These are phyloP conservation scores for Aspergillus aculeatus DNA, from an alignment of 2,329 filamentous ascomycete species.

Conservation along the genomic window DNA sequence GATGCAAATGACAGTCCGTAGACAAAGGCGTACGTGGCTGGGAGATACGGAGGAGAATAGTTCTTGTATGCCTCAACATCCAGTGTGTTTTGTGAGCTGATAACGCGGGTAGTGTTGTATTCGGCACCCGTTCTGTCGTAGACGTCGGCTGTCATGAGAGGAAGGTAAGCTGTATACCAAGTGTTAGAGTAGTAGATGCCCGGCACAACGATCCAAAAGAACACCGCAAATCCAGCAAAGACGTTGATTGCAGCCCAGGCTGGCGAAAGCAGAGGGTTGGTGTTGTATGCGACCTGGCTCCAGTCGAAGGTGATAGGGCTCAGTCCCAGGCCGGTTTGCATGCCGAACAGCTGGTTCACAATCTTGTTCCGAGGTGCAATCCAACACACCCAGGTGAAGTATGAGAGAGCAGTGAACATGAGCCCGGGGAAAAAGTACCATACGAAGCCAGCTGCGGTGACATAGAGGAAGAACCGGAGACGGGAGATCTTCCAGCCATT, in stretches of 20 bases:
- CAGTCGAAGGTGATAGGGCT: slow-evolving; percentile 36
- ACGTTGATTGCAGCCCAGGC: slow-evolving; percentile 36
- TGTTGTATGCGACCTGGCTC: slow-evolving; percentile 36
- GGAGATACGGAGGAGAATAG: slow-evolving; percentile 65
- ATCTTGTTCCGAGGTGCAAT: slow-evolving; percentile 48
- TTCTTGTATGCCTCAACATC: slow-evolving; percentile 59
- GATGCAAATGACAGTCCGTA: slow-evolving; percentile 65
- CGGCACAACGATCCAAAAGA: slow-evolving; percentile 31
- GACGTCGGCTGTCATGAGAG: slow-evolving; percentile 56
- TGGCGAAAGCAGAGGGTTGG: slow-evolving; percentile 32
- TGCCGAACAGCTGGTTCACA: slow-evolving; percentile 49
- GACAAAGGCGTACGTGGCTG: slow-evolving; percentile 53
- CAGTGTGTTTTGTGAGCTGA: slow-evolving; percentile 54
- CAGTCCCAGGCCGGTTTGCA: slow-evolving; percentile 33
- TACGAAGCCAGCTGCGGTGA: slow-evolving; percentile 29
- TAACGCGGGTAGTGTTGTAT: slow-evolving; percentile 60
- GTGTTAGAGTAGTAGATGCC: slow-evolving; percentile 51
- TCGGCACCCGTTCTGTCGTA: slow-evolving; percentile 60
- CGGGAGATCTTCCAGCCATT: slow-evolving; percentile 42
- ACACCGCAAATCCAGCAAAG: slow-evolving; percentile 27
- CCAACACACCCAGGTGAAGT: slow-evolving; percentile 52
- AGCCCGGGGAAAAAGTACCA: slow-evolving; percentile 57
- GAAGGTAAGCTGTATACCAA: slow-evolving; percentile 55
- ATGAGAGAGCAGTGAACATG: slow-evolving; percentile 50
- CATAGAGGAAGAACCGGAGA: slow-evolving; percentile 39